Conservation (phyloP, 495 filamentous ascomycete genomes). For the Neurospora sp. region DNA sequence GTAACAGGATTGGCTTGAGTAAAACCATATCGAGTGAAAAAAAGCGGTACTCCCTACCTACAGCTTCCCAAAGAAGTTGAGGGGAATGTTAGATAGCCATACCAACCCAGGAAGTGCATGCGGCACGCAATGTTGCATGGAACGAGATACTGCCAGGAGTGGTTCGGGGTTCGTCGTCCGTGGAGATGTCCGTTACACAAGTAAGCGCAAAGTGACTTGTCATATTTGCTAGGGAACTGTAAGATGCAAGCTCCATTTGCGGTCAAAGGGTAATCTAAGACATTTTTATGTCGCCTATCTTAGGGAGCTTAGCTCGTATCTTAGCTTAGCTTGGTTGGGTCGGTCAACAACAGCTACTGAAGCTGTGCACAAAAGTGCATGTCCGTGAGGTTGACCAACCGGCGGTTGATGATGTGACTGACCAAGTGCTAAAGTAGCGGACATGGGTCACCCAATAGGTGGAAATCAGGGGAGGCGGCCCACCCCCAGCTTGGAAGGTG, state of each 20-base stretch:
- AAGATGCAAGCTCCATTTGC: neutral
- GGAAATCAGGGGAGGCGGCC: neutral
- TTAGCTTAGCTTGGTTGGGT: neutral
- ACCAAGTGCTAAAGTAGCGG: neutral
- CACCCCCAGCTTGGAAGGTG: neutral
- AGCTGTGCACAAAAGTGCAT: neutral
- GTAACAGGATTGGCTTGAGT: no score
- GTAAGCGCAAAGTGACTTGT: neutral
- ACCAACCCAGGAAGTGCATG: neutral
- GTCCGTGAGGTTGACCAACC: neutral
- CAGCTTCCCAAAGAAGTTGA: neutral
- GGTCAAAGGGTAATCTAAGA: neutral
- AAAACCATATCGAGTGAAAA: no score
- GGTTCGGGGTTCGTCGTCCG: neutral
- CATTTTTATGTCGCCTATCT: neutral
- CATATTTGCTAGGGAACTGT: neutral
- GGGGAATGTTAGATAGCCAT: no score
- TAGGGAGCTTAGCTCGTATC: neutral
- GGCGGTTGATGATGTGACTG: neutral
- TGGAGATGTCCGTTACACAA: neutral
- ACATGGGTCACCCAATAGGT: neutral
- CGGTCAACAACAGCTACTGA: neutral
- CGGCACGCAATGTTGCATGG: neutral
- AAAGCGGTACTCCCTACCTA: neutral
- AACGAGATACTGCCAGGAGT: neutral